Conservation (phyloP, 2,329 filamentous ascomycete species). For the Talaromyces marneffei region DNA sequence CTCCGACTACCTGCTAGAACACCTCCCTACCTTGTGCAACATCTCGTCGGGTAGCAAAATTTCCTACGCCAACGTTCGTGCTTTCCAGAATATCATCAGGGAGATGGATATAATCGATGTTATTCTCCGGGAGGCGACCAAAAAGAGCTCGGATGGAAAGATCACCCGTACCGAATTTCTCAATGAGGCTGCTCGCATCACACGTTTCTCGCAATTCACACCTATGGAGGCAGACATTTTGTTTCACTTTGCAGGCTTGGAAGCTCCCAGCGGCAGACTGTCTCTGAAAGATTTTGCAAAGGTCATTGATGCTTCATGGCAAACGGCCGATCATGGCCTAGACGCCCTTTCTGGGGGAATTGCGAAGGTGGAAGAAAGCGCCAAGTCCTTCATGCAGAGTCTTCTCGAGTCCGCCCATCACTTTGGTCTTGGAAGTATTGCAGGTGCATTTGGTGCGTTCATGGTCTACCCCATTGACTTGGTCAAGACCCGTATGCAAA, state of each 20-base stretch:
- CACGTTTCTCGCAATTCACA: slow-evolving; percentile 91
- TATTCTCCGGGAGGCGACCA: slow-evolving; percentile 79
- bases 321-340: slow-evolving; percentile 44
- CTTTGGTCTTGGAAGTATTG: slow-evolving; percentile 81
- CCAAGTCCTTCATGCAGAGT: slow-evolving; percentile 55
- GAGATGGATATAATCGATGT: slow-evolving; percentile 97
- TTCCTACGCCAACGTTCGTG: slow-evolving; percentile 93
- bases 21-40: slow-evolving; percentile 89
- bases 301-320: slow-evolving; percentile 91
- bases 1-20: slow-evolving; percentile 87
- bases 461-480: slow-evolving; percentile 99
- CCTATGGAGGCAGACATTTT: slow-evolving; percentile 98
- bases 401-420: slow-evolving; percentile 77
- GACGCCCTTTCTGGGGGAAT: slow-evolving; percentile 50
- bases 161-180: slow-evolving; percentile 93
- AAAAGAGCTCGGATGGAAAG: slow-evolving; percentile 79
- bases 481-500: slow-evolving; percentile 98
- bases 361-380: slow-evolving; percentile 44
- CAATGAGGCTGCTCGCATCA: slow-evolving; percentile 84
- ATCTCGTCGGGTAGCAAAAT: slow-evolving; percentile 88
- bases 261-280: slow-evolving; percentile 80
- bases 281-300: slow-evolving; percentile 82
- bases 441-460: slow-evolving; percentile 95
- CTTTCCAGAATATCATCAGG: slow-evolving; percentile 95
- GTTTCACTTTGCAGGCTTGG: slow-evolving; percentile 94